These are phyloP conservation scores for Xanthoceras sorbifolium DNA, from an alignment of 345 rosid species.

Conservation along the genomic window DNA sequence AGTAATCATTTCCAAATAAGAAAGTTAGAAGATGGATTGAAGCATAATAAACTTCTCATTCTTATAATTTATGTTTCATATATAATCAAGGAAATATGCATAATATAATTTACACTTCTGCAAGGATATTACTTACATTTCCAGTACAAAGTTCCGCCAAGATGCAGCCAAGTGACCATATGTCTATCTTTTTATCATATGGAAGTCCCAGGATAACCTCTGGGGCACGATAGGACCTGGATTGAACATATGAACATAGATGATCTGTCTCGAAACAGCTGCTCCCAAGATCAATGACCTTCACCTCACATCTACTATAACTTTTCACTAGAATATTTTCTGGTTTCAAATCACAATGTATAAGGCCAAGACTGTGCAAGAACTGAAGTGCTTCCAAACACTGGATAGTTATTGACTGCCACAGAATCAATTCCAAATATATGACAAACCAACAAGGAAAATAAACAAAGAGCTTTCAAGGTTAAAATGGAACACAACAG, in stretches of 20 bases:
- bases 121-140: constrained; percentile 65
- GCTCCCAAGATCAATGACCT: constrained; percentile 99
- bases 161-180: constrained; percentile 99
- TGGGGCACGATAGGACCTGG: constrained; percentile 97
- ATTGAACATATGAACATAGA: constrained; percentile 96
- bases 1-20: neutral
- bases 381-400: constrained; percentile 95
- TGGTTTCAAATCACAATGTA: constrained; percentile 96
- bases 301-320: constrained; percentile 97
- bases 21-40: neutral
- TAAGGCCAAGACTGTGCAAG: constrained; percentile 94
- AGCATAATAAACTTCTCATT: neutral
- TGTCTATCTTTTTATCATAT: constrained; percentile 90
- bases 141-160: constrained; percentile 98
- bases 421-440: constrained; percentile 31
- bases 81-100: neutral
- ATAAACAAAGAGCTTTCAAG: constrained; percentile 10
- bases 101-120: neutral
- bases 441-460: constrained; percentile 26
- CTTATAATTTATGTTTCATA: neutral
- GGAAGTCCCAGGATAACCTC: constrained; percentile 96
- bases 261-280: constrained; percentile 99
- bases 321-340: constrained; percentile 96
- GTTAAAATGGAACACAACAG: constrained; percentile 26
- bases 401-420: constrained; percentile 96